Percentiles rank a stretch among this genome's conserved stretches.
These are phyloP conservation scores for Millerozyma acaciae DNA, from an alignment of 805 yeast species.

Conservation along the genomic window DNA sequence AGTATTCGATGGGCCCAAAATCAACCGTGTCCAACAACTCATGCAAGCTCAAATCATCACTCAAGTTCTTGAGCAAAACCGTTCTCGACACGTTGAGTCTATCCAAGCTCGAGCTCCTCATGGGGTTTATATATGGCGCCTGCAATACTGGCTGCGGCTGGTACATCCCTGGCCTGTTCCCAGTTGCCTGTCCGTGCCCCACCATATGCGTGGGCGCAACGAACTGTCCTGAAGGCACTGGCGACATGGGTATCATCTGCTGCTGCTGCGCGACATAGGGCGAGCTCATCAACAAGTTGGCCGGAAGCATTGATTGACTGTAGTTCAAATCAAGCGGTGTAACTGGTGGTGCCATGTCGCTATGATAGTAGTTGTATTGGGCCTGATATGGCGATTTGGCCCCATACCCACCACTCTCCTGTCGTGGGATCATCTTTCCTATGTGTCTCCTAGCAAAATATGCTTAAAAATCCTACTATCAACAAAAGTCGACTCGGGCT, in stretches of 20 bases:
- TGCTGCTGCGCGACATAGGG: conserved; percentile 47
- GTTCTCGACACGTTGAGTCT: conserved; percentile 37
- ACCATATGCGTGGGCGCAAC: conserved; percentile 16
- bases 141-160: conserved; percentile 5
- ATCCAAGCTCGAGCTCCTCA: conserved; percentile 21
- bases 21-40: conserved; percentile 45
- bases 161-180: conserved; percentile 5
- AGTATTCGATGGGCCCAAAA: conserved; percentile 61
- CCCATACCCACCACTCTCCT: conserved; percentile 1
- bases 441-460: no score
- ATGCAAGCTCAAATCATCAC: conserved; percentile 19
- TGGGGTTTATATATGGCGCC: conserved; percentile 13
- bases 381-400: conserved; percentile 3
- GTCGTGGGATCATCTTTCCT: conserved; percentile 3
- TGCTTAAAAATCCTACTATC: no score
- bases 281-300: conserved; percentile 56
- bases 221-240: conserved; percentile 2
- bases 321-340: conserved; percentile 60
- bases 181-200: conserved; percentile 3
- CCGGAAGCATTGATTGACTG: conserved; percentile 60
- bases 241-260: conserved; percentile 6
- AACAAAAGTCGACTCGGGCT: no score
- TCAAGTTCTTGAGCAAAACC: conserved; percentile 28
- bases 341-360: conserved; percentile 7
- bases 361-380: conserved; percentile 5